phyloP scores from a whole-genome alignment of 176 grass and related monocot genomes.

The Phoenix roebelenii region DNA sequence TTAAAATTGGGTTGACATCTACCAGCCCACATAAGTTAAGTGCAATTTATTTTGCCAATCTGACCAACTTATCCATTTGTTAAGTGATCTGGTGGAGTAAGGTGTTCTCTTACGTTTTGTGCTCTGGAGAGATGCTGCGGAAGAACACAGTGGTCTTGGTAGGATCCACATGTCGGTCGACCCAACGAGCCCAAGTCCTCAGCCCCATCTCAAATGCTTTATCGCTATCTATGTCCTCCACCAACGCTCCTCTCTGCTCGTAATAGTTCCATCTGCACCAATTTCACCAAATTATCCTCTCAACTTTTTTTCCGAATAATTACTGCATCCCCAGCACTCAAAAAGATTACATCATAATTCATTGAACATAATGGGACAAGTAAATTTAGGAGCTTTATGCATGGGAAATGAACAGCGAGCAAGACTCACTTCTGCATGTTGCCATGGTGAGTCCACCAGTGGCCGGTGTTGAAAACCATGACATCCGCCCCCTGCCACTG shows the following conservation, averaged over 20 bases:
- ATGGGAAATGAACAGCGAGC: too few relatives aligned
- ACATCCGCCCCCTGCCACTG: slow-evolving; percentile 23
- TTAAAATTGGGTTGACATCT: too few relatives aligned
- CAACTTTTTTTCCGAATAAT: too few relatives aligned
- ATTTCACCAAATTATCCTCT: not conserved
- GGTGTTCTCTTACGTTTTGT: slow-evolving; percentile 23
- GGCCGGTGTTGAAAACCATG: slow-evolving; percentile 57
- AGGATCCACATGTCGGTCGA: slow-evolving; percentile 26
- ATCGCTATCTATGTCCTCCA: slow-evolving; percentile 22
- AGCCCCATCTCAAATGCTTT: slow-evolving; percentile 33
- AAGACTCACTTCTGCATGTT: slow-evolving; percentile 11
- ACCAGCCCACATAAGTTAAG: too few relatives aligned
- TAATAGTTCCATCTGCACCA: slow-evolving; percentile 39
- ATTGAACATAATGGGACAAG: too few relatives aligned
- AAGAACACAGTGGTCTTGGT: slow-evolving; percentile 43
- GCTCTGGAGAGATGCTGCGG: slow-evolving; percentile 52
- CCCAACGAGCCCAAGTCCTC: slow-evolving; percentile 39
- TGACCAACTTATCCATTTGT: too few relatives aligned
- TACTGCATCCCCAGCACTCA: too few relatives aligned
- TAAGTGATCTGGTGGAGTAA: too few relatives aligned
- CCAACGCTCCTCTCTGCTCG: slow-evolving; percentile 13
- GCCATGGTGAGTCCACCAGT: slow-evolving; percentile 63
- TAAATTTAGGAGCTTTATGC: too few relatives aligned
- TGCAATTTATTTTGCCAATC: too few relatives aligned
- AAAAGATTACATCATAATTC: too few relatives aligned